Base-by-base conservation (phyloP, 2,329 filamentous ascomycete species). In the Xenoacremonium recifei region DNA sequence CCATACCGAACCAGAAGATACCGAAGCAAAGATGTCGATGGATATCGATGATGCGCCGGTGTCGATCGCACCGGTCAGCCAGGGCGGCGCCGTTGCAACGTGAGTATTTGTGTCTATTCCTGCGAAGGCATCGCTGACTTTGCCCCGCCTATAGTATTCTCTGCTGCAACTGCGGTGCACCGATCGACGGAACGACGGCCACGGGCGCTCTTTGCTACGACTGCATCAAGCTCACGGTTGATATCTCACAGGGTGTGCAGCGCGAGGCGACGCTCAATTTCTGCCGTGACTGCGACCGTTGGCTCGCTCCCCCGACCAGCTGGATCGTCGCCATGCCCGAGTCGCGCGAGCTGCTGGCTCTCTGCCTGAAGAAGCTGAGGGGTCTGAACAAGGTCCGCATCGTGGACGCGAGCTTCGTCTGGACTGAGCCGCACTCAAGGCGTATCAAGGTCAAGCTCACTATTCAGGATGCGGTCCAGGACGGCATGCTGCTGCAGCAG, bases 401-500 rank as follows among this genome's bases (percentile, higher is more conserved):
- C 59, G 91, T 96, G 59, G 93, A 99, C 64, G 93, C 93, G 35
- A 87, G 83, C 58, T 99, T 97, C 63, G 87, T 97, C 62, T 99
- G 93, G 93, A 99, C 93, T 1, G 93, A 99, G 68, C 92, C 93
- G 10, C 93, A 99, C 71, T 96, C 91, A 57, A 79, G 89, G 61
- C 78, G 93, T 63, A 79, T 97, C 51, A 95, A 91, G 70, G 84
- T 97, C 65, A 96, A 96, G 73, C 85, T 99, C 66, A 97, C 93
- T 1, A 85, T 97, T 35, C 93, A 97, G 61, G 79, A 82, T 46
- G 68, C 75, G 17, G 79, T 84, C 2, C 76, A 77, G 38, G 79
- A 82, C 41, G 80, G 80, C 19, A 75, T 83, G 34, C 65, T 85
- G 42, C 73, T 99, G 57, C 93, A 99, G 68, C 93, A 99, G 69